phyloP scores from a whole-genome alignment of 192 early-diverging fungal genomes.

The Coemansia umbellata region DNA sequence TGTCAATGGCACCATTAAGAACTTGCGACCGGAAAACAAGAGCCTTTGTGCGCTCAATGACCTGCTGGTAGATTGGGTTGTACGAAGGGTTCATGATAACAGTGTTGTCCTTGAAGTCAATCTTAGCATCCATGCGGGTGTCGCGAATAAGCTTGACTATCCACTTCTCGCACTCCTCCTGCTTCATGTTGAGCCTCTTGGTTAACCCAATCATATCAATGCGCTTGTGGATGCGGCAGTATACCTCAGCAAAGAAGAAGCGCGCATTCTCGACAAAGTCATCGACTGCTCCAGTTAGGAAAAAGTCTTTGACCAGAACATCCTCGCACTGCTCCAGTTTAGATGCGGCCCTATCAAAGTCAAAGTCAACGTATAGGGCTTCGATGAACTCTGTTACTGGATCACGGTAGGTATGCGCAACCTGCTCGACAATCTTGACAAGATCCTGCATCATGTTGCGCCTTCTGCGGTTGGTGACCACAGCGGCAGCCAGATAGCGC shows the following conservation, averaged over 20 bases:
- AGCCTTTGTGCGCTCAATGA: slow-evolving; percentile 91
- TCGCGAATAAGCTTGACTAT: slow-evolving; percentile 96
- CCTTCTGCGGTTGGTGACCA: slow-evolving; percentile 87
- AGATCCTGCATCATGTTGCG: slow-evolving; percentile 85
- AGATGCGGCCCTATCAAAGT: slow-evolving; percentile 87
- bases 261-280: slow-evolving; percentile 95
- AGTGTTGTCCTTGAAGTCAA: slow-evolving; percentile 92
- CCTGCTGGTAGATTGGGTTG: slow-evolving; percentile 88
- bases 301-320: slow-evolving; percentile 87
- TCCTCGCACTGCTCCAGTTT: slow-evolving; percentile 86
- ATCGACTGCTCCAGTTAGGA: slow-evolving; percentile 79
- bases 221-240: slow-evolving; percentile 95
- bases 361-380: slow-evolving; percentile 87
- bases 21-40: slow-evolving; percentile 89
- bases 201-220: slow-evolving; percentile 88
- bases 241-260: slow-evolving; percentile 93
- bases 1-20: slow-evolving; percentile 82
- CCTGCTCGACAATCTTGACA: slow-evolving; percentile 84
- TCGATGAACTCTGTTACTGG: slow-evolving; percentile 94
- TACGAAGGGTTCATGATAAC: slow-evolving; percentile 89
- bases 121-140: slow-evolving; percentile 95
- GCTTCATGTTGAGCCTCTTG: slow-evolving; percentile 77
- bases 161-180: slow-evolving; percentile 95
- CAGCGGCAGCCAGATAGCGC: slow-evolving; percentile 88
- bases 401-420: slow-evolving; percentile 77